Base-by-base conservation (phyloP, 106 monocot species). In the Dendrobium officinale region DNA sequence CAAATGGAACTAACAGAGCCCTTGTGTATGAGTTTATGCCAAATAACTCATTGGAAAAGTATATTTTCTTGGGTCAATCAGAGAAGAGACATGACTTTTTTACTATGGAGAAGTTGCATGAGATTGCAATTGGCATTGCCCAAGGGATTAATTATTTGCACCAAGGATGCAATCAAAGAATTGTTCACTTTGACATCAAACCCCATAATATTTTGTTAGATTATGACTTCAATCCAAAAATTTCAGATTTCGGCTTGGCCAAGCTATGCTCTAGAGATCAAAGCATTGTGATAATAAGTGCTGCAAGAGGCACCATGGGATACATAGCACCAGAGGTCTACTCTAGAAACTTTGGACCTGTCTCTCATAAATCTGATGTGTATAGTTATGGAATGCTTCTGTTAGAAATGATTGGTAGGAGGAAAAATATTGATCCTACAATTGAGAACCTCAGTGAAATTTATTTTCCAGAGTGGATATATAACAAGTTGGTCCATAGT, bases 161-260 rank as follows among this genome's bases (percentile, higher is more conserved):
- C 78, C 78, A 78, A 15, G 78, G 78, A 56, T 78, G 78, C n/a
- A 6, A 78, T 78, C 78, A 78, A 24, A 24, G 78, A 7, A 78
- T 78, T 27, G 3, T 78, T 55, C 31, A 31, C 31, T 31, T 31
- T 31, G 31, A 31, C 31, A 31, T 31, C 31, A 31, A 31, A 31
- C 31, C 78, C 37, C 78, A 88, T 31, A 88, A 90, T 31, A 85
- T 90, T 8, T 40, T 78, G 13, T 58, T 78, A 5, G 78, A 78
- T 16, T 9, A 58, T 37, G 33, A 78, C 56, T 58, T 56, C 55
- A 78, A 78, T 31, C 78, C 78, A 31, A 31, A 31, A 31, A 31
- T 31, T 31, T 31, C 31, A 31, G 31, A 31, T 31, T 31, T 31
- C 31, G 31, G 31, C 31, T 31, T 31, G 31, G 31, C 31, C 31